A percentile compares a stretch with the other conserved stretches of the same genome.
Conservation (phyloP, 2,329 filamentous ascomycete species). For the Zalaria obscura region DNA sequence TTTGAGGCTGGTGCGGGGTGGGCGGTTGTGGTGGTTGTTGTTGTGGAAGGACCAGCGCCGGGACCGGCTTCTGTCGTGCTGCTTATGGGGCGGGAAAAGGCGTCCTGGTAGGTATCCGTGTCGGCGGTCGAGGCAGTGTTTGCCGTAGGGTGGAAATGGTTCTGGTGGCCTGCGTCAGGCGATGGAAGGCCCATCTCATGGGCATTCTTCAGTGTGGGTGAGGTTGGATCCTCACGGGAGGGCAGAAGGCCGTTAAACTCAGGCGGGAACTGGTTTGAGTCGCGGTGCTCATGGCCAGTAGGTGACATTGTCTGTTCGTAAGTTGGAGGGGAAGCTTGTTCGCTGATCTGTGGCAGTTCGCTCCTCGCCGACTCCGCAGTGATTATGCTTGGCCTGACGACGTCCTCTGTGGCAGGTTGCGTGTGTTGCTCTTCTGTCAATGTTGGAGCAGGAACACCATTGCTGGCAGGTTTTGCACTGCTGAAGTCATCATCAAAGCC, state of each 20-base stretch:
- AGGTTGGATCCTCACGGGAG: constrained; percentile 37
- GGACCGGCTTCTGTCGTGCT: constrained; percentile 9
- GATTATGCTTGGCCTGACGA: constrained; percentile 1
- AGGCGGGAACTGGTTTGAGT: constrained; percentile 29
- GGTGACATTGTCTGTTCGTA: constrained; percentile 28
- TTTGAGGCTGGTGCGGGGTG: constrained; percentile 9
- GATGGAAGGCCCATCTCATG: constrained; percentile 24
- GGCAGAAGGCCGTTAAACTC: constrained; percentile 44
- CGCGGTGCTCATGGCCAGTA: constrained; percentile 16
- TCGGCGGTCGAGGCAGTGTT: constrained; percentile 4
- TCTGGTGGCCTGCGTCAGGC: constrained; percentile 3
- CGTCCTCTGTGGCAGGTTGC: neutral
- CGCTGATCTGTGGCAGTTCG: constrained; percentile 36
- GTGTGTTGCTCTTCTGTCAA: neutral
- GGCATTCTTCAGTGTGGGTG: constrained; percentile 26
- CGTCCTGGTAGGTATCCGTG: constrained; percentile 15
- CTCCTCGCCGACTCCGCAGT: constrained; percentile 21
- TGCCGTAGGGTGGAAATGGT: neutral
- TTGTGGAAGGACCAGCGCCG: neutral
- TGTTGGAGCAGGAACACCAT: constrained; percentile 4
- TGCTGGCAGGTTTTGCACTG: constrained; percentile 35
- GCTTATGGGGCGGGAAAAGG: constrained; percentile 14
- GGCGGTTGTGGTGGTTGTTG: constrained; percentile 12
- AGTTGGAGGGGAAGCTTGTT: constrained; percentile 44
- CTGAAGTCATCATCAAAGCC: constrained; percentile 93